Evolutionary conservation across 257 asterid species (phyloP), one percentile per base, ranked within the genome.

Genomic region (Plantago ovata): DNA sequence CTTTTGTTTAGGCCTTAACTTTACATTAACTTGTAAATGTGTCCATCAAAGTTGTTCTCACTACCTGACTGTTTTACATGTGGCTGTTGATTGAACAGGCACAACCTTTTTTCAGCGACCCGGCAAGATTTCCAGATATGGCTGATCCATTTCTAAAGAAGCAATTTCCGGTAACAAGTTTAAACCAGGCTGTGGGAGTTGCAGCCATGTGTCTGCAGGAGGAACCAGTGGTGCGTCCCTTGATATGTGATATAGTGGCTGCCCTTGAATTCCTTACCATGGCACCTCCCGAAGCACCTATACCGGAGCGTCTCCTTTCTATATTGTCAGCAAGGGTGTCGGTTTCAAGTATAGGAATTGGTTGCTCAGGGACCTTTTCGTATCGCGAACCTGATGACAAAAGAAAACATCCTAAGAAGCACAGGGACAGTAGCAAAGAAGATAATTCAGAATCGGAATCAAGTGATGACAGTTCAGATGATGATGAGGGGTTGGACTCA

Each of bases 201-300:
- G 87, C 92, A 48, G 87, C 97, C 23, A 89, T 89, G 97, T 89
- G 97, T 55, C 67, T 89, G 13, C 95, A 89, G 50, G 97, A 86
- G 22, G 94, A 86, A 60, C 89, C 97, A n/a, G 67, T 79, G 3
- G 91, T 81, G 9, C 89, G 97, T 38, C 97, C 97, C 16, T 38
- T 78, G 65, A 86, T 89, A 54, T 50, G 84, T 11, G 97, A 89
- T 51, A 72, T 82, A 9, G 84, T 84, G 46, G 86, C 84, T 7
- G 81, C 90, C 4, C 85, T 88, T 21, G 72, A 77, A 72, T 81
- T 75, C 78, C 90, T 88, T 13, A 71, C 82, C 1, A 38, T 68
- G 68, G 78, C 81, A 57, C 76, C 81, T 32, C 75, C 80, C 0
- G 77, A 77, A 33, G 62, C 79, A 11, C 83, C 79, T 3, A 55